Base-by-base conservation (phyloP, 495 filamentous ascomycete species). In the Penicillium chermesinum region DNA sequence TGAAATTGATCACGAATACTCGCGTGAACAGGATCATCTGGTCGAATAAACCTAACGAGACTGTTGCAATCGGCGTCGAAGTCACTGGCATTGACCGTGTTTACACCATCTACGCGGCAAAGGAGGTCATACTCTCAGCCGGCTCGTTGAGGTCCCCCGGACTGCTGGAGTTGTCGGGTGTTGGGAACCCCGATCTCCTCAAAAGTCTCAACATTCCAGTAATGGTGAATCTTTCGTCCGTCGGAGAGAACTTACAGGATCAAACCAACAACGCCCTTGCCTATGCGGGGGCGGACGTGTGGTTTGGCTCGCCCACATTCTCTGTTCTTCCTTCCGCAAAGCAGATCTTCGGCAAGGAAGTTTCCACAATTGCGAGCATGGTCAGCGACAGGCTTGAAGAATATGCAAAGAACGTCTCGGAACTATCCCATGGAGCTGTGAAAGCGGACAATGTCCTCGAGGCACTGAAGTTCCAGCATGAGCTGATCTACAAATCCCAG, bases 101-200 rank as follows among this genome's bases (percentile, higher is more conserved):
- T 15, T 57, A 59, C 6, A 47, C 59, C 7, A 58, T 84, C 33
- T 67, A 60, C 44, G 83, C 79, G 0, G 61, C 61, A 12, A 79
- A 71, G 39, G 77, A 82, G 27, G 75, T 86, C 1, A 70, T 87
- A 27, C 49, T 83, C 0, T 78, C 81, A 1, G 76, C 75, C 39
- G 83, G 84, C 2, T 58, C 76, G 5, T 64, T 81, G 27, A 73
- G 74, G n/a, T 77, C 83, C 1, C 77, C 83, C 0, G 57, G 63
- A 0, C 59, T 86, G 7, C 66, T 86, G 12, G 81, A 86, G 57
- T 67, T 80, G 1, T 86, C 83, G 0, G 83, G 84, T 13, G 58
- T 85, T 33, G 82, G 83, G 9, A 65, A 66, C 38, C 55, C 59
- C 2, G 47, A 54, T 52, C 57, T 74, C 16, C 64, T 73, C 2